phyloP scores from a whole-genome alignment of 331 rosid genomes.

The Pyrus hybrid region DNA sequence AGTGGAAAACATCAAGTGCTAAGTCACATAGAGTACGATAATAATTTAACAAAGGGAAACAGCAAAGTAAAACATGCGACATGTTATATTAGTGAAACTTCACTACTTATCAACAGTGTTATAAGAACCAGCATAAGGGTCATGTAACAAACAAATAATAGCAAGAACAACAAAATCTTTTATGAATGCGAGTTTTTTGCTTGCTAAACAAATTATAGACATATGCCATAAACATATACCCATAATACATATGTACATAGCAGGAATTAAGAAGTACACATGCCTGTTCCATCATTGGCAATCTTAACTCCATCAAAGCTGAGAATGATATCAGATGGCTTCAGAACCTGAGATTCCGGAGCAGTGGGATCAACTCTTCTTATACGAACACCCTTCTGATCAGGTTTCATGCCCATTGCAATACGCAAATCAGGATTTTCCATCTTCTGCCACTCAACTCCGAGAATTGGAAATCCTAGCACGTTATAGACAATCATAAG shows the following conservation, averaged over 20 bases:
- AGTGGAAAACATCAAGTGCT: not conserved
- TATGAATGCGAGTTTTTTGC: not conserved
- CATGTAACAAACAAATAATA: not conserved
- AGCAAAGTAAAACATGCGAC: not conserved
- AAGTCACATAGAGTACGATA: not conserved
- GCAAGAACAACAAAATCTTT: not conserved
- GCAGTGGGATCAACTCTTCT: constrained; percentile 48
- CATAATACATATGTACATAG: not conserved
- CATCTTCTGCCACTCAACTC: constrained; percentile 58
- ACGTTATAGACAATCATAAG: not conserved
- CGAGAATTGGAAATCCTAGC: constrained; percentile 49
- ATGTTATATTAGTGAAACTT: not conserved
- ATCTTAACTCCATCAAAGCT: constrained; percentile 43
- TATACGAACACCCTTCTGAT: constrained; percentile 50
- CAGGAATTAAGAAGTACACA: not conserved
- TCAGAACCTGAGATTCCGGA: constrained; percentile 38
- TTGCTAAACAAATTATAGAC: not conserved
- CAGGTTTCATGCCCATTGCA: constrained; percentile 42
- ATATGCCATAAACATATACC: not conserved
- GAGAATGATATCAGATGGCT: constrained; percentile 49
- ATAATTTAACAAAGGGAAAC: not conserved
- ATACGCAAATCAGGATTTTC: constrained; percentile 48
- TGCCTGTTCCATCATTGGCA: constrained; percentile 54
- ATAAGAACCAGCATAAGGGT: not conserved
- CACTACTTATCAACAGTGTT: not conserved